Conservation (phyloP, 495 filamentous ascomycete genomes). For the Penicillium bovifimosum region DNA sequence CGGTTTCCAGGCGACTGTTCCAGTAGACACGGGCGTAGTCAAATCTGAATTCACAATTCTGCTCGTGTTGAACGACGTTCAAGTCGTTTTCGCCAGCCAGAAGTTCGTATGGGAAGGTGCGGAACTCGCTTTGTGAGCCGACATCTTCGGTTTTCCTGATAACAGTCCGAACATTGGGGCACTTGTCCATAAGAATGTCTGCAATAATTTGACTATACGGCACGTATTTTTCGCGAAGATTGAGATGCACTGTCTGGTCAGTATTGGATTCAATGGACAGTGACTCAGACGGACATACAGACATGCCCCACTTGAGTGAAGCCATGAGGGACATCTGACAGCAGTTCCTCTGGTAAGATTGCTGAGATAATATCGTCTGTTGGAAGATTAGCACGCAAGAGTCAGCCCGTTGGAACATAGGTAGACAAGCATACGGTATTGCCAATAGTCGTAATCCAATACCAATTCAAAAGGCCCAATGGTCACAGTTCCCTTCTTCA, state of each 20-base stretch:
- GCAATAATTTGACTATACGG: slow-evolving; percentile 83
- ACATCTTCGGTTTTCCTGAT: slow-evolving; percentile 95
- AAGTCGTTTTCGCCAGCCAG: slow-evolving; percentile 73
- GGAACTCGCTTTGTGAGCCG: slow-evolving; percentile 75
- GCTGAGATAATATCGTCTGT: slow-evolving; percentile 75
- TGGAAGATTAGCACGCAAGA: neutral
- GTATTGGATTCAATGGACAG: neutral
- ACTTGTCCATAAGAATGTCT: slow-evolving; percentile 82
- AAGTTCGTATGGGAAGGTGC: slow-evolving; percentile 92
- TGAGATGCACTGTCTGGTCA: slow-evolving; percentile 64
- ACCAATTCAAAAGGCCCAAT: slow-evolving; percentile 68
- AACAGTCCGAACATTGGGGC: slow-evolving; percentile 70
- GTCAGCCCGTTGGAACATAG: neutral
- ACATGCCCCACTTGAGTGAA: slow-evolving; percentile 88
- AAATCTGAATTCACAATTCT: slow-evolving; percentile 46
- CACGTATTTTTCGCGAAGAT: slow-evolving; percentile 73
- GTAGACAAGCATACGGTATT: slow-evolving; percentile 52
- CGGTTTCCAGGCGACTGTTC: slow-evolving; percentile 85
- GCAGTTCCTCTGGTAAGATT: slow-evolving; percentile 63
- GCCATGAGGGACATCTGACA: slow-evolving; percentile 75
- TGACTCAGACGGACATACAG: slow-evolving; percentile 43
- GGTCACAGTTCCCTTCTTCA: slow-evolving; percentile 57
- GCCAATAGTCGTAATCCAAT: slow-evolving; percentile 83
- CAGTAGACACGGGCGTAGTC: slow-evolving; percentile 83
- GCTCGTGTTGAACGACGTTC: slow-evolving; percentile 64